These are phyloP conservation scores for Aspergillus melleus DNA, from an alignment of 2,329 filamentous ascomycete genomes.

Conservation along the genomic window DNA sequence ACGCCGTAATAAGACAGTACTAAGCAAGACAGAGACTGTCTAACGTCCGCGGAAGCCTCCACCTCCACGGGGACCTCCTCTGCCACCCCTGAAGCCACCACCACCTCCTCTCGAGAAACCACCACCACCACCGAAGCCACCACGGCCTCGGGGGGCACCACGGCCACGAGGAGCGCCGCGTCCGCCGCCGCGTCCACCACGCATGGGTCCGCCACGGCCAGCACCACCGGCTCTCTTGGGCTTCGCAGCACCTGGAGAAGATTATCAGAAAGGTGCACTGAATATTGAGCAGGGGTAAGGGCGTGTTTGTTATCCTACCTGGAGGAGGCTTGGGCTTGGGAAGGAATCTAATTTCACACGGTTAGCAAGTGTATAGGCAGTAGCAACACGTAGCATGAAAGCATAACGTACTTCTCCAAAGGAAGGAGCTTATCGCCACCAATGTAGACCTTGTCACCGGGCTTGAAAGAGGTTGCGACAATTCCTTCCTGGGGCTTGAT, in stretches of 20 bases:
- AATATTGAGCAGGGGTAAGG: not conserved
- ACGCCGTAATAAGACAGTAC: constrained; percentile 45
- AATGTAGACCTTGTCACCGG: constrained; percentile 97
- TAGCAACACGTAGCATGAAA: not conserved
- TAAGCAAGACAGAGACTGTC: constrained; percentile 26
- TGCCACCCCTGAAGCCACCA: constrained; percentile 45
- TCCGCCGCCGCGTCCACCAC: constrained; percentile 52
- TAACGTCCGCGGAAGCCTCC: constrained; percentile 25
- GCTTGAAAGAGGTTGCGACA: constrained; percentile 89
- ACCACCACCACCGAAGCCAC: constrained; percentile 45
- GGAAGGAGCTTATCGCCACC: constrained; percentile 91
- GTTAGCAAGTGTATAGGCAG: constrained; percentile 15
- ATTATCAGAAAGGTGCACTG: not conserved
- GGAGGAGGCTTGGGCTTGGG: constrained; percentile 81
- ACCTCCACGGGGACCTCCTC: constrained; percentile 26
- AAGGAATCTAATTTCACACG: constrained; percentile 64
- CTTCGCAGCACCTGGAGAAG: constrained; percentile 61
- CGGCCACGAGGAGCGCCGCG: constrained; percentile 51
- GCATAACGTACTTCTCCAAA: constrained; percentile 67
- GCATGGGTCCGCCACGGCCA: constrained; percentile 47
- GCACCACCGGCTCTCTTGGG: constrained; percentile 69
- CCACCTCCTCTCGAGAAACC: constrained; percentile 43
- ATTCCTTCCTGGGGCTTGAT: constrained; percentile 97
- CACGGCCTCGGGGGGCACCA: constrained; percentile 31
- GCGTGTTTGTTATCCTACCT: constrained; percentile 36